phyloP scores from a whole-genome alignment of 1,284 basidiomycete genomes.

The Rhodotorula sp. region DNA sequence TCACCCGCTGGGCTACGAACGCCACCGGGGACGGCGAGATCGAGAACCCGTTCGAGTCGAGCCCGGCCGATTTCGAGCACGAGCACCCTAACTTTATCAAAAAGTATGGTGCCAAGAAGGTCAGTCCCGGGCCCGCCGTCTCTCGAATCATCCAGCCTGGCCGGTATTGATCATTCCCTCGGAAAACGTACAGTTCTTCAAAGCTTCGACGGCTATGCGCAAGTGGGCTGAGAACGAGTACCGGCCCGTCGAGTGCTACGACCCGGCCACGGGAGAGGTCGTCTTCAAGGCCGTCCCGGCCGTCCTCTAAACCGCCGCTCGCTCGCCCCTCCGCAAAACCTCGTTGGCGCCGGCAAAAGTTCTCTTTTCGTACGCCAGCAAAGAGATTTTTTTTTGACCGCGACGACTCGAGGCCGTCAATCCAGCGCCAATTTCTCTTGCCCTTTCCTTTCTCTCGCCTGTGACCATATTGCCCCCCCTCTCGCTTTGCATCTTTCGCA shows the following conservation, averaged over 20 bases:
- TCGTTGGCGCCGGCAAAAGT: too few relatives aligned
- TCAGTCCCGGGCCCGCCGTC: neutral
- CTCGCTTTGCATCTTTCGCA: neutral
- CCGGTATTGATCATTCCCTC: neutral
- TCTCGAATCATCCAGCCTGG: neutral
- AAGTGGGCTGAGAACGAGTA: conserved; percentile 39
- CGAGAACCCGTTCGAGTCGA: conserved; percentile 37
- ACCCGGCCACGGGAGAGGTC: neutral
- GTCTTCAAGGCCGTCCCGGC: neutral
- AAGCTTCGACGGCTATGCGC: conserved; percentile 31
- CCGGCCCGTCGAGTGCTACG: conserved; percentile 11
- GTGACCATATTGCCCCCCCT: neutral
- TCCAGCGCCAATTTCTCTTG: too few relatives aligned
- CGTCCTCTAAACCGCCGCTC: conserved; percentile 2
- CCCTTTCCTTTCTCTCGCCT: too few relatives aligned
- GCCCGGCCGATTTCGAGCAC: conserved; percentile 49
- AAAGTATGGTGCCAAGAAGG: conserved; percentile 51
- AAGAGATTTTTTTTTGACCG: too few relatives aligned
- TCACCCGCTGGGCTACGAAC: conserved; percentile 41
- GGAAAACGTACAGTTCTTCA: conserved; percentile 35
- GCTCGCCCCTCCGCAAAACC: neutral
- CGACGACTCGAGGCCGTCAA: too few relatives aligned
- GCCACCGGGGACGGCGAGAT: conserved; percentile 44
- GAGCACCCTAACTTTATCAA: conserved; percentile 69
- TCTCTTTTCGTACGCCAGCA: too few relatives aligned